Conservation (phyloP, 495 filamentous ascomycete species). For the Penicillium atrosanguineum region DNA sequence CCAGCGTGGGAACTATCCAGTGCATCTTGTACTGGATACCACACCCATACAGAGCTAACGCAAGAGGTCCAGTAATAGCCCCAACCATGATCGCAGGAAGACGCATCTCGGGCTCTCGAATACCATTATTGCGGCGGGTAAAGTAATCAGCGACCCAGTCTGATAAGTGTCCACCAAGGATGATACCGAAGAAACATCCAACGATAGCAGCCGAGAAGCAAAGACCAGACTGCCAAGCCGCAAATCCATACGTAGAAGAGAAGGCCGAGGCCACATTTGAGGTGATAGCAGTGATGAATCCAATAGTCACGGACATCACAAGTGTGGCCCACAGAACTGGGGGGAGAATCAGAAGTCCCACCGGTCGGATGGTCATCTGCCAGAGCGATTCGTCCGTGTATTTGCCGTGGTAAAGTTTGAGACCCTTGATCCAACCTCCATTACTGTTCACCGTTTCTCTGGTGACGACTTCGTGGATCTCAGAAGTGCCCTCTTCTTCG, state of each 20-base stretch:
- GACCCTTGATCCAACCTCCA: conserved; percentile 30
- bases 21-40: conserved; percentile 48
- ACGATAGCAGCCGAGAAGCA: conserved; percentile 49
- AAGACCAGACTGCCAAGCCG: conserved; percentile 48
- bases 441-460: conserved; percentile 2
- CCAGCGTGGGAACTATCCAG: conserved; percentile 55
- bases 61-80: conserved; percentile 43
- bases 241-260: conserved; percentile 40
- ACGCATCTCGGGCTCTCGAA: conserved; percentile 56
- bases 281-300: conserved; percentile 51
- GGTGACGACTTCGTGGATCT: not conserved
- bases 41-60: conserved; percentile 50
- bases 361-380: conserved; percentile 46
- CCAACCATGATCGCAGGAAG: conserved; percentile 45
- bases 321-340: conserved; percentile 51
- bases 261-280: conserved; percentile 52
- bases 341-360: conserved; percentile 46
- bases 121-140: conserved; percentile 49
- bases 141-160: conserved; percentile 50
- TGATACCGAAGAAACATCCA: conserved; percentile 46
- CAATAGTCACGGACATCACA: conserved; percentile 49
- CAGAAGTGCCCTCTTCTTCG: conserved; percentile 4
- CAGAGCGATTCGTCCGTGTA: conserved; percentile 45
- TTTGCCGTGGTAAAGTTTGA: conserved; percentile 35
- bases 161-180: conserved; percentile 48